Conservation (phyloP, 1,139 yeast species). For the Blastobotrys elegans region DNA sequence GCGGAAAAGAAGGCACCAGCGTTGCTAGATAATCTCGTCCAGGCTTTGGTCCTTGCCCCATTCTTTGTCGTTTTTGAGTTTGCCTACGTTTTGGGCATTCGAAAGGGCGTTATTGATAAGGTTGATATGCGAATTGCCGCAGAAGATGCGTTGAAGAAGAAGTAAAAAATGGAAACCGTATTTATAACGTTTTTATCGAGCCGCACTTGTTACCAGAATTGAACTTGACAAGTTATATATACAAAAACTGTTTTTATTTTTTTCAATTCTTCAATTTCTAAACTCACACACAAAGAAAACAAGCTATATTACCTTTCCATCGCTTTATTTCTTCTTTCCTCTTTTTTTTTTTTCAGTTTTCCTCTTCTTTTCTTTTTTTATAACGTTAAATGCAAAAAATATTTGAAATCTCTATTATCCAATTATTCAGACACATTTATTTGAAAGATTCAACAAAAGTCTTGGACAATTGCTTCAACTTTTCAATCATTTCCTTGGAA, state of each 20-base stretch:
- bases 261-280: neutral
- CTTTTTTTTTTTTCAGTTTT: neutral
- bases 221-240: neutral
- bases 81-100: conserved; percentile 61
- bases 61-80: conserved; percentile 79
- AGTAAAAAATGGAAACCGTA: neutral
- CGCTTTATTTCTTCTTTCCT: neutral
- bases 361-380: conserved; percentile 7
- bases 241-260: neutral
- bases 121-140: conserved; percentile 43
- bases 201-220: neutral
- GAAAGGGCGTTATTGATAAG: conserved; percentile 47
- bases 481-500: conserved; percentile 78
- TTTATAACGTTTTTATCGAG: neutral
- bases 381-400: neutral
- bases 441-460: conserved; percentile 82
- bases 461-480: conserved; percentile 88
- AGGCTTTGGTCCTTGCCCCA: conserved; percentile 87
- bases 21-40: conserved; percentile 70
- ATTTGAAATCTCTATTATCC: conserved; percentile 1
- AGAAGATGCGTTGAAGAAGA: neutral
- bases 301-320: no score
- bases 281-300: neutral
- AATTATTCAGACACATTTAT: conserved; percentile 18
- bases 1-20: conserved; percentile 88